phyloP scores from a whole-genome alignment of 495 filamentous ascomycete species.

The Immersiella caudata region DNA sequence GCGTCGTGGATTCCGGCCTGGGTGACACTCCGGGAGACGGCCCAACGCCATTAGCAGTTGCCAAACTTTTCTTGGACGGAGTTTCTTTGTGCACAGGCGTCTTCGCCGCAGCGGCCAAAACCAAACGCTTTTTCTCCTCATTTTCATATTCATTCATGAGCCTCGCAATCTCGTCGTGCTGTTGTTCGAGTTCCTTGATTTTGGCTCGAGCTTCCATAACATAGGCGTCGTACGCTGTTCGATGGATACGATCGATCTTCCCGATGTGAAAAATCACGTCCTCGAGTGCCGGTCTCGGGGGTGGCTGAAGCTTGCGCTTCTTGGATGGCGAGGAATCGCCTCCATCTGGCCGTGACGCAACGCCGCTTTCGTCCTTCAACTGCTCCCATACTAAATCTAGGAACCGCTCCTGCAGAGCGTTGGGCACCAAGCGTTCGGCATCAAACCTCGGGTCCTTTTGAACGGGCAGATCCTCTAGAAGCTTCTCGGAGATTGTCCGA shows the following conservation, averaged over 20 bases:
- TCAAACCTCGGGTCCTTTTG: constrained; percentile 69
- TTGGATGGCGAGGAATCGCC: constrained; percentile 55
- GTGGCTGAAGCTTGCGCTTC: constrained; percentile 73
- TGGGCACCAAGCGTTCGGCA: constrained; percentile 70
- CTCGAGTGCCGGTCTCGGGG: constrained; percentile 62
- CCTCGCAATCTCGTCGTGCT: constrained; percentile 63
- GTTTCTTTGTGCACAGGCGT: neutral
- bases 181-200: constrained; percentile 74
- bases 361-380: constrained; percentile 44
- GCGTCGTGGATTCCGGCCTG: neutral
- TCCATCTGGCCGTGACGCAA: constrained; percentile 33
- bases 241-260: constrained; percentile 68
- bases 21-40: constrained; percentile 1
- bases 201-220: constrained; percentile 64
- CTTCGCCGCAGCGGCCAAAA: neutral
- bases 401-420: constrained; percentile 78
- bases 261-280: constrained; percentile 66
- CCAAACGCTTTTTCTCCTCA: neutral
- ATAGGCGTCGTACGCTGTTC: constrained; percentile 75
- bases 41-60: constrained; percentile 3
- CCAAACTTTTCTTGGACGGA: neutral
- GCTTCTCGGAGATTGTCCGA: constrained; percentile 67
- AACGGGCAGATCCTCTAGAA: constrained; percentile 71
- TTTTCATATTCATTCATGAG: constrained; percentile 51
- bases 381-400: constrained; percentile 76